Percentiles rank a stretch among this genome's conserved stretches.
These are phyloP conservation scores for Aphanomyces stellatus DNA, from an alignment of 352 stramenopile species.

Conservation along the genomic window DNA sequence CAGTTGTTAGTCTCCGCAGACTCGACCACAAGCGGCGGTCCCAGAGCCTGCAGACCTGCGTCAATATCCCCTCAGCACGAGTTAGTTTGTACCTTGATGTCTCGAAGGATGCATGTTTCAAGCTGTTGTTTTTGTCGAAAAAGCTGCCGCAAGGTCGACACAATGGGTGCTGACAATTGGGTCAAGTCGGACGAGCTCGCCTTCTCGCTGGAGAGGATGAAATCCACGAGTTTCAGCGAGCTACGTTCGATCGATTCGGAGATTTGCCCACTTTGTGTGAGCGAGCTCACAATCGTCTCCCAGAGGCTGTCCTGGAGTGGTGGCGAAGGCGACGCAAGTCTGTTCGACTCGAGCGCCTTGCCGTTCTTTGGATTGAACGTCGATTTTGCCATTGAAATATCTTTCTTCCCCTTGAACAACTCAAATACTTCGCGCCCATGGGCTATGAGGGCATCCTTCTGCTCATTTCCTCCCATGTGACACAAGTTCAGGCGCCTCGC, in stretches of 20 bases:
- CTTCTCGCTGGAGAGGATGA: slow-evolving; percentile 1
- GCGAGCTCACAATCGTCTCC: neutral
- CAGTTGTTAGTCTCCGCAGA: neutral
- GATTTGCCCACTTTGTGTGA: slow-evolving; percentile 1
- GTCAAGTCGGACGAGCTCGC: neutral
- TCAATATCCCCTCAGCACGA: neutral
- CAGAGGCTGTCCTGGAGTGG: slow-evolving; percentile 6
- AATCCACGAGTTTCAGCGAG: slow-evolving; percentile 9
- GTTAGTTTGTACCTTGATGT: neutral
- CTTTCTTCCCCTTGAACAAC: slow-evolving; percentile 6
- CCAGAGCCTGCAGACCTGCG: neutral
- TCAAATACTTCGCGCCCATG: slow-evolving; percentile 15
- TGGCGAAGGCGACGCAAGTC: neutral
- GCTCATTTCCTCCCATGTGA: slow-evolving; percentile 7
- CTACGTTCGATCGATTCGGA: slow-evolving; percentile 13
- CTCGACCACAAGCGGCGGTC: slow-evolving; percentile 4
- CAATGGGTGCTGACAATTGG: slow-evolving; percentile 10
- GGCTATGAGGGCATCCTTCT: slow-evolving; percentile 10
- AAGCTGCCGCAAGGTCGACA: slow-evolving; percentile 7
- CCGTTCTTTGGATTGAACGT: neutral
- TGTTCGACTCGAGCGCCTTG: neutral
- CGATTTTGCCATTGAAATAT: neutral
- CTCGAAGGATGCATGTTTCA: neutral
- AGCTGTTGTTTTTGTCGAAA: slow-evolving; percentile 4
- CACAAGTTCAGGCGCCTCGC: no score